Evolutionary conservation across 2,329 filamentous ascomycete species (phyloP).

Genomic region (Cordyceps javanica): DNA sequence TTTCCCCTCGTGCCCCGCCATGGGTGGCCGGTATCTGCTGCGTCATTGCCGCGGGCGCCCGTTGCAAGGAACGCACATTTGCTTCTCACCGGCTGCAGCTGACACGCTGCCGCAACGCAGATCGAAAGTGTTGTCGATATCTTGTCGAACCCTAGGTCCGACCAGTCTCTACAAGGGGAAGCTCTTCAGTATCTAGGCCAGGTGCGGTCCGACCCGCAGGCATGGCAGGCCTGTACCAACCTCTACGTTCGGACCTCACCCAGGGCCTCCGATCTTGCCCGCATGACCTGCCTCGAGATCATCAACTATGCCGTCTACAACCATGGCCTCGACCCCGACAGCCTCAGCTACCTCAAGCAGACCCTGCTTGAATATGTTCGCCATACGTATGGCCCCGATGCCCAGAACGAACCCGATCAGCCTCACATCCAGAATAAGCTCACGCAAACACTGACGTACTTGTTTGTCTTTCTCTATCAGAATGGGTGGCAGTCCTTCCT

Average conservation of each 20-base stretch:
- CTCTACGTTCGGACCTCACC: constrained; percentile 73
- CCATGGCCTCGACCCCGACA: constrained; percentile 66
- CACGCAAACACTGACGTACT: constrained; percentile 88
- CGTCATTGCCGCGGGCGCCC: constrained; percentile 17
- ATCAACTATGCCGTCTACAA: constrained; percentile 88
- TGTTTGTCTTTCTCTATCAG: constrained; percentile 83
- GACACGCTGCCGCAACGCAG: constrained; percentile 38
- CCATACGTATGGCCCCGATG: constrained; percentile 61
- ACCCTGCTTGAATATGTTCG: constrained; percentile 75
- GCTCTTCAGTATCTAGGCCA: constrained; percentile 76
- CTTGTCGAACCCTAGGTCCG: constrained; percentile 74
- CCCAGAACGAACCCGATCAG: constrained; percentile 60
- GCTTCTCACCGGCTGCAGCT: constrained; percentile 12
- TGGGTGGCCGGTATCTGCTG: background rate
- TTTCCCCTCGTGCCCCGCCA: constrained; percentile 11
- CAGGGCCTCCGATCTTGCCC: constrained; percentile 72
- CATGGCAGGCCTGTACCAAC: constrained; percentile 82
- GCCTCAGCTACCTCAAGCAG: constrained; percentile 70
- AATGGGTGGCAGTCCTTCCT: constrained; percentile 85
- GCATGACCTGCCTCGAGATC: constrained; percentile 84
- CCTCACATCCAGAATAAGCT: constrained; percentile 89
- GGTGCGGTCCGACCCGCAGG: constrained; percentile 72
- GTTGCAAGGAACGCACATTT: constrained; percentile 12
- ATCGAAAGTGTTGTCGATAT: constrained; percentile 95
- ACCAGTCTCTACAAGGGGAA: constrained; percentile 69